Evolutionary conservation across 805 yeast species (phyloP).

Genomic region (Wickerhamomyces kurtzmanii): DNA sequence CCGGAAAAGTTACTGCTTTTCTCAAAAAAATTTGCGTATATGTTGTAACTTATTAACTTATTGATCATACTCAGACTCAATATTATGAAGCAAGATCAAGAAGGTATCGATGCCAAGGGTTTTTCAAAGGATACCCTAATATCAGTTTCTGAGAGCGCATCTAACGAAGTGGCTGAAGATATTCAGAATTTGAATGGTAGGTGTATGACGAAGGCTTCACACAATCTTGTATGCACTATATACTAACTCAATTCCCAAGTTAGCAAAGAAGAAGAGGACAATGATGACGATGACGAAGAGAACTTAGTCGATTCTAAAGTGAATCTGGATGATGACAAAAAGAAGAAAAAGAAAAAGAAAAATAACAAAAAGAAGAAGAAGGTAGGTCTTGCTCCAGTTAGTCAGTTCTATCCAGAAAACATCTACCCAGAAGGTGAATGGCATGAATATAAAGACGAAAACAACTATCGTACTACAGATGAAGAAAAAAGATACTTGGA

Average conservation of each 20-base stretch:
- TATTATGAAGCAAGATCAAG: no score
- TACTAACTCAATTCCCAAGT: slow-evolving; percentile 2
- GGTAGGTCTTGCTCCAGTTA: slow-evolving; percentile 50
- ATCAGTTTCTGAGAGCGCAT: no score
- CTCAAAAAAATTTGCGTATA: no score
- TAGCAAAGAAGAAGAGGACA: slow-evolving; percentile 12
- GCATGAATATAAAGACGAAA: slow-evolving; percentile 61
- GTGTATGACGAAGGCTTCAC: no score
- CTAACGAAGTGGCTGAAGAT: neutral
- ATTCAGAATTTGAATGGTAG: slow-evolving; percentile 2
- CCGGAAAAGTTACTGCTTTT: no score
- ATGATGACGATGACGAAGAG: slow-evolving; percentile 21
- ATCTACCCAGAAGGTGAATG: slow-evolving; percentile 83
- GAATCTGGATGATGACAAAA: slow-evolving; percentile 12
- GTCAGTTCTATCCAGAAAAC: slow-evolving; percentile 58
- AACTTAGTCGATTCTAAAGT: slow-evolving; percentile 18
- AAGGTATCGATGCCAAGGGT: no score
- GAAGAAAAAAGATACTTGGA: slow-evolving; percentile 81
- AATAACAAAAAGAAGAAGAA: slow-evolving; percentile 49
- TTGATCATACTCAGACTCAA: no score
- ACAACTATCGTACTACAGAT: slow-evolving; percentile 65
- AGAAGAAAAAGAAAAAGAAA: slow-evolving; percentile 41
- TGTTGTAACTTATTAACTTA: no score
- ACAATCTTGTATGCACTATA: no score
- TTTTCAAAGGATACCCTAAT: no score